Evolutionary conservation across 768 basidiomycete species (phyloP).

Genomic region (Hysterangium stoloniferum): DNA sequence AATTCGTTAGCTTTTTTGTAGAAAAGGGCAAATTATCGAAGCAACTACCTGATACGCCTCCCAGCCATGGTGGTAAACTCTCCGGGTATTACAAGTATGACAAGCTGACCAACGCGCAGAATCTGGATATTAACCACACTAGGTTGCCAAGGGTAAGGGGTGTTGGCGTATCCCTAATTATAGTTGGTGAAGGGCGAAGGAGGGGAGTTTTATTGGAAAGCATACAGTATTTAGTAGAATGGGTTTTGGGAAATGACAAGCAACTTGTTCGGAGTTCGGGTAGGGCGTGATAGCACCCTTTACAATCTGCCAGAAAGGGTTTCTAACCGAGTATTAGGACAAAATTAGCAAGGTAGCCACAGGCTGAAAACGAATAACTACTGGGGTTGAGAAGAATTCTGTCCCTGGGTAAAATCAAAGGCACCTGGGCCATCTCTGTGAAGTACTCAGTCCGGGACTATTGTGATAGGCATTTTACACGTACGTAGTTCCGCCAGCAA

Average conservation of each 20-base stretch:
- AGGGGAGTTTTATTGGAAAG: conserved; percentile 1
- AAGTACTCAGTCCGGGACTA: background rate
- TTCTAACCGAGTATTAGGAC: conserved; percentile 32
- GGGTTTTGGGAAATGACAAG: conserved; percentile 72
- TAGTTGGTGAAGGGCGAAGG: conserved; percentile 9
- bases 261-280: conserved; percentile 52
- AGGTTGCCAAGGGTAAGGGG: conserved; percentile 70
- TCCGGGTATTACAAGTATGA: conserved; percentile 68
- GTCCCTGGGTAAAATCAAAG: conserved; percentile 71
- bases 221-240: conserved; percentile 67
- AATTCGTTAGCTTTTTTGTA: background rate
- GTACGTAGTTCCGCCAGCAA: conserved; percentile 77
- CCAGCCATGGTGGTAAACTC: conserved; percentile 83
- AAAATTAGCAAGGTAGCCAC: conserved; percentile 2
- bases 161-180: conserved; percentile 50
- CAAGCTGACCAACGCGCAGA: conserved; percentile 67
- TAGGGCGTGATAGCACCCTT: conserved; percentile 67
- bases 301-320: conserved; percentile 76
- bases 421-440: conserved; percentile 71
- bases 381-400: conserved; percentile 52
- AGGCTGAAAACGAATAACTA: conserved; percentile 27
- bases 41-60: conserved; percentile 52
- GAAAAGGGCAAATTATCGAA: background rate
- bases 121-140: conserved; percentile 70
- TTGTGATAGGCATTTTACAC: conserved; percentile 16